Evolutionary conservation across 805 yeast genomes (phyloP).

Genomic region (Teunomyces kruisii): DNA sequence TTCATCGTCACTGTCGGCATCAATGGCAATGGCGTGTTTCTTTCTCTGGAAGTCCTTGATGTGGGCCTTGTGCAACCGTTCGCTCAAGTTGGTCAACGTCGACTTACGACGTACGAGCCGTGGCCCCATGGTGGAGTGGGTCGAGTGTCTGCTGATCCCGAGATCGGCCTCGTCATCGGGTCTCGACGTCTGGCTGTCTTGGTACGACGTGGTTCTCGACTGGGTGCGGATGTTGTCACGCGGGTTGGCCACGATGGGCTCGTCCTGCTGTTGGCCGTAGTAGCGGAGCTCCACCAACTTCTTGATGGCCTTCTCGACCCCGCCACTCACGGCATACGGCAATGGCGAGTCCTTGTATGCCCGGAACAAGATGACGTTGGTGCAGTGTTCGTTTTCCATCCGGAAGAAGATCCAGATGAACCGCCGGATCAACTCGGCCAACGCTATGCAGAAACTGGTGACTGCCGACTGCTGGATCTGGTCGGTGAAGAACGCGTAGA

Average conservation of each 20-base stretch:
- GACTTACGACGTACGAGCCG: slow-evolving; percentile 22
- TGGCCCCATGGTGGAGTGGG: slow-evolving; percentile 7
- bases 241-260: slow-evolving; percentile 1
- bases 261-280: background rate
- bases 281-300: slow-evolving; percentile 36
- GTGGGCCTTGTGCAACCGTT: slow-evolving; percentile 71
- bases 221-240: background rate
- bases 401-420: slow-evolving; percentile 89
- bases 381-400: slow-evolving; percentile 94
- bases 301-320: slow-evolving; percentile 37
- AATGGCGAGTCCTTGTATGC: slow-evolving; percentile 86
- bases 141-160: slow-evolving; percentile 6
- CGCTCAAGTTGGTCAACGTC: slow-evolving; percentile 46
- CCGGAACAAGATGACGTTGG: slow-evolving; percentile 80
- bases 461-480: slow-evolving; percentile 86
- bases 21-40: slow-evolving; percentile 29
- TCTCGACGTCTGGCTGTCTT: background rate
- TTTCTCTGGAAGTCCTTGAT: slow-evolving; percentile 82
- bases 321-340: slow-evolving; percentile 59
- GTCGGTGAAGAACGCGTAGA: slow-evolving; percentile 73
- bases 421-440: slow-evolving; percentile 80
- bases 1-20: slow-evolving; percentile 37
- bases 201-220: background rate
- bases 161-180: slow-evolving; percentile 11
- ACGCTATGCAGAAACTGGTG: slow-evolving; percentile 78